Conservation (phyloP, 2,329 filamentous ascomycete species). For the Penicillium olsonii region DNA sequence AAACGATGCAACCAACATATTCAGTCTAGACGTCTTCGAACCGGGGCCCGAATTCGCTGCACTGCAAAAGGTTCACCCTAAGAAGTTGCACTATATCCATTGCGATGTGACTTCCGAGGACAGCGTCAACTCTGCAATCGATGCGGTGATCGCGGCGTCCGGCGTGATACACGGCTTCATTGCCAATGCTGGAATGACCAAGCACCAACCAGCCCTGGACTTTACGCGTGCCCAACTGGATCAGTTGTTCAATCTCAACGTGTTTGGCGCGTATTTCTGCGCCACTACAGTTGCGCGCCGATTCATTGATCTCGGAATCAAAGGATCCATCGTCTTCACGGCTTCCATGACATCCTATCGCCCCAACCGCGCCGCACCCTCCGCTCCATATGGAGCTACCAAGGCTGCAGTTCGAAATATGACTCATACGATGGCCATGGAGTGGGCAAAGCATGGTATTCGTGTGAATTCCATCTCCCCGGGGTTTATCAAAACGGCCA, state of each 20-base stretch:
- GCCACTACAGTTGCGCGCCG: conserved; percentile 31
- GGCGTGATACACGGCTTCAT: conserved; percentile 1
- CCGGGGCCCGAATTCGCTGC: conserved; percentile 36
- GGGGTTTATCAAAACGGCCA: conserved; percentile 45
- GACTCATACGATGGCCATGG: conserved; percentile 45
- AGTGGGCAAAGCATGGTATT: conserved; percentile 48
- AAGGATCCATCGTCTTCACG: conserved; percentile 47
- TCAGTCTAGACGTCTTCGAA: conserved; percentile 45
- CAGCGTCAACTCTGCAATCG: conserved; percentile 28
- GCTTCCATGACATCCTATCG: conserved; percentile 52
- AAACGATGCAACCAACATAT: conserved; percentile 45
- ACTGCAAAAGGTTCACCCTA: conserved; percentile 44
- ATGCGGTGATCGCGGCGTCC: not conserved
- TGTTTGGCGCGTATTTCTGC: conserved; percentile 33
- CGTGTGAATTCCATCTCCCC: conserved; percentile 50
- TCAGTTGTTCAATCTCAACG: conserved; percentile 49
- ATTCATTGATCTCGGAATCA: conserved; percentile 46
- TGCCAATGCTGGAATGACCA: conserved; percentile 38
- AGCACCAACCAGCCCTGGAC: conserved; percentile 50
- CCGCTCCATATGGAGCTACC: conserved; percentile 51
- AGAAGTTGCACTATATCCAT: conserved; percentile 46
- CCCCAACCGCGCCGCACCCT: conserved; percentile 55
- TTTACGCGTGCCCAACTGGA: conserved; percentile 45
- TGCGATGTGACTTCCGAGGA: conserved; percentile 50
- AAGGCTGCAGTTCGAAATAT: conserved; percentile 45